Conservation (phyloP, 805 yeast species). For the Wickerhamiella galacta region DNA sequence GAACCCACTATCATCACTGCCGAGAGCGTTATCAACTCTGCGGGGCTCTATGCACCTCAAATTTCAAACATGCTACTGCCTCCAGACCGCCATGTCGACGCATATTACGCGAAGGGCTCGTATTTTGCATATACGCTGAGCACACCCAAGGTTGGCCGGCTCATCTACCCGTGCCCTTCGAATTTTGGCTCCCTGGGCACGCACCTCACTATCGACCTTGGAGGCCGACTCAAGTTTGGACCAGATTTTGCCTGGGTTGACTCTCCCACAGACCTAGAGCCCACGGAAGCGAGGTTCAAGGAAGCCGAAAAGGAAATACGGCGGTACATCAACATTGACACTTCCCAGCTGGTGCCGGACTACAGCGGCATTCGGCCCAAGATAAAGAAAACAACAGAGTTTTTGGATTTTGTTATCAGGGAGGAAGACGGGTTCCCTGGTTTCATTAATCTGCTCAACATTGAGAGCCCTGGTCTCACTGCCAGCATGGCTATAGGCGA, state of each 20-base stretch:
- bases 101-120: slow-evolving; percentile 71
- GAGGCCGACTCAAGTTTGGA: slow-evolving; percentile 67
- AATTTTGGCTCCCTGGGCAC: slow-evolving; percentile 71
- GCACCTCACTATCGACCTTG: slow-evolving; percentile 69
- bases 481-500: slow-evolving; percentile 70
- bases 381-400: slow-evolving; percentile 30
- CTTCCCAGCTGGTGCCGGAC: slow-evolving; percentile 39
- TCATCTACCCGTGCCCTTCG: slow-evolving; percentile 66
- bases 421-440: slow-evolving; percentile 62
- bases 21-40: slow-evolving; percentile 53
- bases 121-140: slow-evolving; percentile 44
- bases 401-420: slow-evolving; percentile 58
- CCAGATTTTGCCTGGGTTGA: slow-evolving; percentile 78
- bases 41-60: slow-evolving; percentile 63
- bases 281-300: slow-evolving; percentile 27
- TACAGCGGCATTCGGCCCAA: slow-evolving; percentile 82
- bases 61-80: slow-evolving; percentile 60
- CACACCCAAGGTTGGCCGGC: slow-evolving; percentile 34
- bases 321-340: slow-evolving; percentile 46
- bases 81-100: slow-evolving; percentile 34
- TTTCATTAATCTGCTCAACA: slow-evolving; percentile 62
- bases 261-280: slow-evolving; percentile 18
- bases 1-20: slow-evolving; percentile 21
- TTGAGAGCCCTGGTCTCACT: slow-evolving; percentile 85
- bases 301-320: slow-evolving; percentile 37